Conservation (phyloP, 768 basidiomycete species). For the Boletus rubropictus region DNA sequence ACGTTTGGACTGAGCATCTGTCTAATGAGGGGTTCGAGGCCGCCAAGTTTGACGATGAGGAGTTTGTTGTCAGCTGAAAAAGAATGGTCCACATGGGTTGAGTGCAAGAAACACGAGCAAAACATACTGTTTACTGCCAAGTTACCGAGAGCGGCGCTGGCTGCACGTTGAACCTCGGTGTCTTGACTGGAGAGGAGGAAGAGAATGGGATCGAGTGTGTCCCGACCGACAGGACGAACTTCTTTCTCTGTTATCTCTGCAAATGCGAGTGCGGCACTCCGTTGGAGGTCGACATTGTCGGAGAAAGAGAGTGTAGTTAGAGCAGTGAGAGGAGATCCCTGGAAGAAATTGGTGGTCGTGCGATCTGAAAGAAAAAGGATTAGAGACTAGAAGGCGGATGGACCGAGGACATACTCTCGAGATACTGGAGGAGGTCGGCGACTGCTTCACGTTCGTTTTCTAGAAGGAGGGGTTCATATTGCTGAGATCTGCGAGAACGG, state of each 20-base stretch:
- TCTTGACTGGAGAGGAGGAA: constrained; percentile 97
- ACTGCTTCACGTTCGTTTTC: constrained; percentile 98
- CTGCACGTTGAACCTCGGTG: constrained; percentile 97
- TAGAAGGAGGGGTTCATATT: constrained; percentile 79
- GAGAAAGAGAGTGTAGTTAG: constrained; percentile 96
- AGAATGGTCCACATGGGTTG: constrained; percentile 8
- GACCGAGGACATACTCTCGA: constrained; percentile 72
- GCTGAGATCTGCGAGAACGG: constrained; percentile 75
- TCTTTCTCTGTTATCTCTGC: constrained; percentile 99
- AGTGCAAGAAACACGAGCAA: constrained; percentile 14
- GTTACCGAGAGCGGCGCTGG: constrained; percentile 95
- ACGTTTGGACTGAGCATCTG: constrained; percentile 99
- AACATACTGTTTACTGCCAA: constrained; percentile 93
- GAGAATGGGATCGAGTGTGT: constrained; percentile 96
- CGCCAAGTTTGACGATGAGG: constrained; percentile 95
- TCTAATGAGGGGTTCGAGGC: constrained; percentile 93
- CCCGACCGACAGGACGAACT: constrained; percentile 91
- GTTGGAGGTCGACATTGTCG: constrained; percentile 98
- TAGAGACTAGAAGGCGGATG: neutral
- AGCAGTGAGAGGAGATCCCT: constrained; percentile 85
- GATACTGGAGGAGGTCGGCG: constrained; percentile 92
- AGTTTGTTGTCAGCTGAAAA: constrained; percentile 92
- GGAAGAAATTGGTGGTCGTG: constrained; percentile 97
- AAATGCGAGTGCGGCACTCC: constrained; percentile 95
- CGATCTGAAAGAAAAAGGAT: constrained; percentile 49